Percentiles rank a stretch among this genome's conserved stretches.
Conservation (phyloP, 768 basidiomycete genomes). For the Leccinum aurantiacum region DNA sequence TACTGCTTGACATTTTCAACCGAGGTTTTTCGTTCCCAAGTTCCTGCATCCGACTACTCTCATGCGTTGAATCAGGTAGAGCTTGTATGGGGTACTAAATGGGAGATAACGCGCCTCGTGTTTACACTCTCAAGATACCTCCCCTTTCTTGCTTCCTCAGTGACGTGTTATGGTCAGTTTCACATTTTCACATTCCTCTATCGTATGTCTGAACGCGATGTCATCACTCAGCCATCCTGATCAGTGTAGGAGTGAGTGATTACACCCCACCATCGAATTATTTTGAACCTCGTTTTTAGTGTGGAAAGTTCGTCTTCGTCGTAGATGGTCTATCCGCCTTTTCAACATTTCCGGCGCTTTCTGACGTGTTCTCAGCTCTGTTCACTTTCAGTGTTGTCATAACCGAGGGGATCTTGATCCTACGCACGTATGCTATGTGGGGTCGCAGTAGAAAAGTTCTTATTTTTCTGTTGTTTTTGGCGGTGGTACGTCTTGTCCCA, state of each 20-base stretch:
- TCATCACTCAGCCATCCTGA: conserved; percentile 10
- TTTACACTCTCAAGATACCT: conserved; percentile 31
- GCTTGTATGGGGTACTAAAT: conserved; percentile 25
- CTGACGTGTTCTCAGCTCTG: conserved; percentile 13
- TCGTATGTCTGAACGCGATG: not conserved
- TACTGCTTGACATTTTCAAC: conserved; percentile 24
- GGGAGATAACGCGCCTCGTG: conserved; percentile 22
- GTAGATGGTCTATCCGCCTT: conserved; percentile 16
- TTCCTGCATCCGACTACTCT: not conserved
- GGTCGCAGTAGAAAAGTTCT: conserved; percentile 19
- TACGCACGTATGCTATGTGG: conserved; percentile 31
- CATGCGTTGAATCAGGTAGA: conserved; percentile 10
- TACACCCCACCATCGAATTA: not conserved
- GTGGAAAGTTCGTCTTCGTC: conserved; percentile 17
- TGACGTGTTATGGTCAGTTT: conserved; percentile 23
- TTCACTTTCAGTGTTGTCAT: conserved; percentile 16
- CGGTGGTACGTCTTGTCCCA: conserved; percentile 11
- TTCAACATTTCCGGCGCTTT: not conserved
- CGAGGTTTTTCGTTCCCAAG: conserved; percentile 15
- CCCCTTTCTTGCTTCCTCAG: conserved; percentile 18
- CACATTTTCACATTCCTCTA: not conserved
- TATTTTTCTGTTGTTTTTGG: conserved; percentile 18
- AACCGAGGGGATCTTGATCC: conserved; percentile 6
- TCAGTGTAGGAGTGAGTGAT: conserved; percentile 4
- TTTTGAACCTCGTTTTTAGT: conserved; percentile 14